These are phyloP conservation scores for Hemileccinum rubropunctum DNA, from an alignment of 768 basidiomycete genomes.

Conservation along the genomic window DNA sequence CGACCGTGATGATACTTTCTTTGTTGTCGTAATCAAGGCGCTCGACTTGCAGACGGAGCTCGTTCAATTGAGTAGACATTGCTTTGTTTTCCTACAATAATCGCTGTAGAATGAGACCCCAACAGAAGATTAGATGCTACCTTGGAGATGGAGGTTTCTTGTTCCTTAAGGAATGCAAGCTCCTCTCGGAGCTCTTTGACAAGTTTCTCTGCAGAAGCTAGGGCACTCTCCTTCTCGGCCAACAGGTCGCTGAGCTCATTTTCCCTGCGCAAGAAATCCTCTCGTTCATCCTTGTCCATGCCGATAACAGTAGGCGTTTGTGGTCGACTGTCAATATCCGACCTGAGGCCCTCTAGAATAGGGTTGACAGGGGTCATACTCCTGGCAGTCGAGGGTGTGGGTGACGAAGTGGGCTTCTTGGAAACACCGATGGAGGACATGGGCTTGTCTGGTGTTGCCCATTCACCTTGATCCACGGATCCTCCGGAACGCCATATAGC, in stretches of 20 bases:
- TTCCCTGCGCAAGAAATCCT: conserved; percentile 94
- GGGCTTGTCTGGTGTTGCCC: conserved; percentile 70
- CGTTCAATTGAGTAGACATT: conserved; percentile 91
- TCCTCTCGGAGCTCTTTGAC: conserved; percentile 89
- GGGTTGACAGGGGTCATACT: conserved; percentile 78
- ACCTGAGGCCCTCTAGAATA: conserved; percentile 63
- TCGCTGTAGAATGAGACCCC: conserved; percentile 4
- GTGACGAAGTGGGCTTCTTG: conserved; percentile 51
- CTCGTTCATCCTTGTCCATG: conserved; percentile 93
- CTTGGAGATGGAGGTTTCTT: conserved; percentile 76
- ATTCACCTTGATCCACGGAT: conserved; percentile 77
- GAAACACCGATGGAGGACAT: conserved; percentile 40
- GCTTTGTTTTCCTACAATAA: conserved; percentile 80
- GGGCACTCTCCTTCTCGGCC: conserved; percentile 85
- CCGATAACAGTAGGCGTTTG: conserved; percentile 88
- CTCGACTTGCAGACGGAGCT: conserved; percentile 88
- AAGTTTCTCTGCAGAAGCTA: conserved; percentile 79
- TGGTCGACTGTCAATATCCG: conserved; percentile 78
- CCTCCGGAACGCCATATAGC: conserved; percentile 88
- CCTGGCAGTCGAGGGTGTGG: conserved; percentile 63
- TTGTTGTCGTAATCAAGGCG: conserved; percentile 95
- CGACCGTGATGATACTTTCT: conserved; percentile 87
- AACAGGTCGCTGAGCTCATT: conserved; percentile 94
- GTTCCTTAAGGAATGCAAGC: conserved; percentile 85
- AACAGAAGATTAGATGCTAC: conserved; percentile 36